These are phyloP conservation scores for Gossypium australe DNA, from an alignment of 345 rosid species.

Conservation along the genomic window DNA sequence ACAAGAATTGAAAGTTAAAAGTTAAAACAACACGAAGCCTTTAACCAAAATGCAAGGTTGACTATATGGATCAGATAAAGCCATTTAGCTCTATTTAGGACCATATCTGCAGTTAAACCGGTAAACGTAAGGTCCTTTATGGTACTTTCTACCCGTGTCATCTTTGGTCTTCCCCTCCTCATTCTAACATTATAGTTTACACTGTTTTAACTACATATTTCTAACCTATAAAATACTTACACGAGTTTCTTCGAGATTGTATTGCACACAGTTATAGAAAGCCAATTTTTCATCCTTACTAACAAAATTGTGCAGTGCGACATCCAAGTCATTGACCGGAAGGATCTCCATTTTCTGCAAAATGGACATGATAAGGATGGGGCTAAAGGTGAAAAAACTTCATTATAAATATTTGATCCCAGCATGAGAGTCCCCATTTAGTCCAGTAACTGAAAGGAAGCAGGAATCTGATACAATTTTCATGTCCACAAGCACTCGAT, in stretches of 20 bases:
- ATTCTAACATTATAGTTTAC: background rate
- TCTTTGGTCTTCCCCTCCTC: background rate
- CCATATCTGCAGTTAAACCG: background rate
- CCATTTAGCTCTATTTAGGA: background rate
- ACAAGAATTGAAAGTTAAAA: background rate
- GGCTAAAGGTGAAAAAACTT: background rate
- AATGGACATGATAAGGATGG: constrained; percentile 18
- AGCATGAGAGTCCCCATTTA: constrained; percentile 1
- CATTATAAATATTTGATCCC: background rate
- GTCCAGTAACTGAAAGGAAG: background rate
- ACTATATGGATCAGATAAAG: background rate
- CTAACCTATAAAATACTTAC: constrained; percentile 39
- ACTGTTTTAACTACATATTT: background rate
- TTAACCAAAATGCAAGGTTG: background rate
- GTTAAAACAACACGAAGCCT: background rate
- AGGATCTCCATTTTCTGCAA: constrained; percentile 98
- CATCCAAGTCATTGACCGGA: constrained; percentile 92
- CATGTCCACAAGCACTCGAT: constrained; percentile 2
- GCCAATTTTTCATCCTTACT: constrained; percentile 96
- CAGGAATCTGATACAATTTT: background rate
- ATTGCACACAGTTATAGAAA: constrained; percentile 72
- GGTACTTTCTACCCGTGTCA: background rate
- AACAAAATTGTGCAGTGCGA: constrained; percentile 90
- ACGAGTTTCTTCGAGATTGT: constrained; percentile 92
- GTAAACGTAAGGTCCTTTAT: background rate